A percentile compares a stretch with the other conserved stretches of the same genome.
phyloP scores from a whole-genome alignment of 306 rosid genomes.

The Mimosa bimucronata region DNA sequence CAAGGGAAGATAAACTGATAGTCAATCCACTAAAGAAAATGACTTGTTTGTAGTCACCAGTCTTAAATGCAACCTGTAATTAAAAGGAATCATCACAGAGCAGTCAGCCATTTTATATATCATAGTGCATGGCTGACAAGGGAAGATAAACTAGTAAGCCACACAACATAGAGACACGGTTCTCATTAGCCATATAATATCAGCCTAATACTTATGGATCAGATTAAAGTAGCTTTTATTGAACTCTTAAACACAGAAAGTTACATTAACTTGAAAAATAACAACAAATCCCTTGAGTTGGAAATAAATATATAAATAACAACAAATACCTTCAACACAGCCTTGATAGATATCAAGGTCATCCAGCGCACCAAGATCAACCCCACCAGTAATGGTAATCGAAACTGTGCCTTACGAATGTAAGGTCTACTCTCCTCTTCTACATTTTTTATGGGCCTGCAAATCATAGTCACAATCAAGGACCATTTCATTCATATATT shows the following conservation, averaged over 20 bases:
- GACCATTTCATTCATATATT: constrained; percentile 15
- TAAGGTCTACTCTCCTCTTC: constrained; percentile 56
- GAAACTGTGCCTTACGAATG: constrained; percentile 74
- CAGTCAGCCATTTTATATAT: no score
- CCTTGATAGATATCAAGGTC: constrained; percentile 82
- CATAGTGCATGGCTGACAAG: no score
- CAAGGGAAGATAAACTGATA: no score
- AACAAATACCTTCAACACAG: constrained; percentile 71
- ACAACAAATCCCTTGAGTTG: background rate
- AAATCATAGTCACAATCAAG: constrained; percentile 34
- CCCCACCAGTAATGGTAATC: constrained; percentile 79
- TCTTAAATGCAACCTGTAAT: no score
- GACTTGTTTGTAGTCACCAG: no score
- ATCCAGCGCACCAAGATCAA: constrained; percentile 83
- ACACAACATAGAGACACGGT: background rate
- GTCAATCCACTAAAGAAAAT: no score
- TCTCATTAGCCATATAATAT: constrained; percentile 12
- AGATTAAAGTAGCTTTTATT: constrained; percentile 16
- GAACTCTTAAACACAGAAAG: constrained; percentile 23
- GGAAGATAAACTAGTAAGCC: constrained; percentile 6
- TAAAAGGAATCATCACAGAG: no score
- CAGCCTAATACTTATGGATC: constrained; percentile 14
- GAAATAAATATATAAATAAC: background rate
- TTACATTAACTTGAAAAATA: background rate
- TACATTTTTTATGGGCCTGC: constrained; percentile 54